A percentile compares a stretch with the other conserved stretches of the same genome.
Conservation (phyloP, 352 stramenopile genomes). For the Globisporangium cylindrosporum region DNA sequence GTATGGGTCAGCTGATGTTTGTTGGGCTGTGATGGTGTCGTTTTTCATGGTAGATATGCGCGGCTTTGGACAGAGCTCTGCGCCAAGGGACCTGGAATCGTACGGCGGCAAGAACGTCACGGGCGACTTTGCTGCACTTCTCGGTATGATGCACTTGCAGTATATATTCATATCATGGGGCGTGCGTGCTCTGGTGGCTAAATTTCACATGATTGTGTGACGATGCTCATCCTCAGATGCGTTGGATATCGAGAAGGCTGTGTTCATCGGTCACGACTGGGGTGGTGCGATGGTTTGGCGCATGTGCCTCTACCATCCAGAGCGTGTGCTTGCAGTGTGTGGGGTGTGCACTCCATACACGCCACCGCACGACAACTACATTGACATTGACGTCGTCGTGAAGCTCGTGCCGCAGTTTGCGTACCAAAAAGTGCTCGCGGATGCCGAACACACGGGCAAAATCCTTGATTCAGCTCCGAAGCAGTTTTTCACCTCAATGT, state of each 20-base stretch:
- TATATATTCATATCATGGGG: not conserved
- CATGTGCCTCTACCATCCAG: constrained; percentile 54
- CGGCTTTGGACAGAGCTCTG: constrained; percentile 59
- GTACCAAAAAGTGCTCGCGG: constrained; percentile 60
- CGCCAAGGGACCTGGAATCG: constrained; percentile 35
- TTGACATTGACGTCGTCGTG: constrained; percentile 42
- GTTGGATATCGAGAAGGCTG: constrained; percentile 59
- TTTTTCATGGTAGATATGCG: constrained; percentile 37
- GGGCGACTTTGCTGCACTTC: constrained; percentile 43
- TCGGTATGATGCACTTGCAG: constrained; percentile 24
- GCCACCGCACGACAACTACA: constrained; percentile 33
- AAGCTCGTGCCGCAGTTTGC: constrained; percentile 51
- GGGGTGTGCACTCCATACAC: constrained; percentile 73
- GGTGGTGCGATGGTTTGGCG: constrained; percentile 44
- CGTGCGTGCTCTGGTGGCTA: not conserved
- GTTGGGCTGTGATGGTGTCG: not conserved
- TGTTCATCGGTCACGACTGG: constrained; percentile 73
- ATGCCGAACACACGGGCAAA: constrained; percentile 37
- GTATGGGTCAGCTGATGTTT: not conserved
- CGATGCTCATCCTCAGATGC: constrained; percentile 29
- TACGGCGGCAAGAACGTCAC: constrained; percentile 64
- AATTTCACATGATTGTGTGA: not conserved
- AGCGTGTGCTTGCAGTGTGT: constrained; percentile 45
- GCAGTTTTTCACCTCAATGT: constrained; percentile 51
- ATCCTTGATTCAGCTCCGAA: constrained; percentile 37